These are phyloP conservation scores for Pseudocercospora pini-densiflorae DNA, from an alignment of 2,329 filamentous ascomycete species.

Conservation along the genomic window DNA sequence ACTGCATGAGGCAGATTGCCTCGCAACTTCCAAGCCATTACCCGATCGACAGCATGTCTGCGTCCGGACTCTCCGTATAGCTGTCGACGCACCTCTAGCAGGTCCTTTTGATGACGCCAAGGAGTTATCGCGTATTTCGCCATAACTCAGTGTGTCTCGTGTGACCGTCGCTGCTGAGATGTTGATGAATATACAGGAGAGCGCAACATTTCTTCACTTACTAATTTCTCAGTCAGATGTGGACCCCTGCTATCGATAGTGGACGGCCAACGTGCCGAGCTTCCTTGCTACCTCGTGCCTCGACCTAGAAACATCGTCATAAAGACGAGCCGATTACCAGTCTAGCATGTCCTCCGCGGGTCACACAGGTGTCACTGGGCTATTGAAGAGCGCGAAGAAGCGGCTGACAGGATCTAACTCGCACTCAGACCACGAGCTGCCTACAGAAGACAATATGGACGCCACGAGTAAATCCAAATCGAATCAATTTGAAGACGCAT, in stretches of 20 bases:
- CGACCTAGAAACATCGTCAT: conserved; percentile 15
- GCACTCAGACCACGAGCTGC: not conserved
- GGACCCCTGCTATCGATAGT: conserved; percentile 11
- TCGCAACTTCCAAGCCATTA: conserved; percentile 66
- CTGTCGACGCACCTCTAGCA: conserved; percentile 67
- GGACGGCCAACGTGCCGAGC: not conserved
- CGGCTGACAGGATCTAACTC: conserved; percentile 12
- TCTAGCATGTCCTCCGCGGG: not conserved
- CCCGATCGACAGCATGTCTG: conserved; percentile 45
- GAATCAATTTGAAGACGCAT: conserved; percentile 15
- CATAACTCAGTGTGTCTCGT: conserved; percentile 49
- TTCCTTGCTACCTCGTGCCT: not conserved
- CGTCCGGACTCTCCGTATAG: conserved; percentile 58
- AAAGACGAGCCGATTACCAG: not conserved
- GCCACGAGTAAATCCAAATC: not conserved
- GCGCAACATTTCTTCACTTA: not conserved
- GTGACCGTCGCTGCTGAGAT: not conserved
- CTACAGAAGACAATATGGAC: conserved; percentile 15
- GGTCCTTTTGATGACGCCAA: conserved; percentile 69
- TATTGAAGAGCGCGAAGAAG: conserved; percentile 18
- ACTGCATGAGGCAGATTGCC: conserved; percentile 78
- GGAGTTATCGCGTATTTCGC: conserved; percentile 75
- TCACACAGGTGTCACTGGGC: conserved; percentile 8
- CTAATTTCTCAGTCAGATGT: conserved; percentile 3
- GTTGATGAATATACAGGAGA: not conserved